Evolutionary conservation across 306 rosid species (phyloP).

Genomic region (Pterocarpus macrocarpus): DNA sequence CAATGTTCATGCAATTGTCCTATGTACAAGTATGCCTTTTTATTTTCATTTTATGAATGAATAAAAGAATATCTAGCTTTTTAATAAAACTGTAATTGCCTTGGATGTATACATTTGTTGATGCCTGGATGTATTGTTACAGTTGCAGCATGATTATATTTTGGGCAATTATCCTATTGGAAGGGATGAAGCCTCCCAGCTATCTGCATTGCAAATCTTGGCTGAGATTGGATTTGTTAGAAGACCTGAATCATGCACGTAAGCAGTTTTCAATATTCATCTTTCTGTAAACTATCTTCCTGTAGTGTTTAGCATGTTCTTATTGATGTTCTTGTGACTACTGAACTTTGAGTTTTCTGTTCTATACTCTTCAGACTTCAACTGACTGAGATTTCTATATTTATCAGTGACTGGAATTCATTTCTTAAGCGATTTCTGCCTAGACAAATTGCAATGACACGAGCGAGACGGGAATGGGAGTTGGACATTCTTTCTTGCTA

Average conservation of each 20-base stretch:
- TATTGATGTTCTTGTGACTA: slow-evolving; percentile 20
- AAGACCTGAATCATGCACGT: slow-evolving; percentile 89
- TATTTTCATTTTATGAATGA: slow-evolving; percentile 22
- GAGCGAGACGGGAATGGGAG: slow-evolving; percentile 94
- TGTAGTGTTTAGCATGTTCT: slow-evolving; percentile 22
- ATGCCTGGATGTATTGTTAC: slow-evolving; percentile 52
- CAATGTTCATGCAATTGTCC: slow-evolving; percentile 93
- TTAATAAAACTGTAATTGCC: slow-evolving; percentile 27
- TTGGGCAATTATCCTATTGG: slow-evolving; percentile 96
- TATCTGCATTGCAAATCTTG: slow-evolving; percentile 90
- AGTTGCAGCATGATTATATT: slow-evolving; percentile 96
- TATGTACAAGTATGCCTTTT: slow-evolving; percentile 79
- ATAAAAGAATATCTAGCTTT: slow-evolving; percentile 13
- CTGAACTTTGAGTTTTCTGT: slow-evolving; percentile 3
- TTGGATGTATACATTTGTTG: slow-evolving; percentile 13
- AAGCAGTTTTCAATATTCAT: slow-evolving; percentile 53
- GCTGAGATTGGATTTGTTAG: slow-evolving; percentile 84
- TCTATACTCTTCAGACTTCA: slow-evolving; percentile 11
- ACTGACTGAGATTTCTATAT: slow-evolving; percentile 37
- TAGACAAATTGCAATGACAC: slow-evolving; percentile 91
- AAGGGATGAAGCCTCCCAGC: slow-evolving; percentile 90
- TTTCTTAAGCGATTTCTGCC: slow-evolving; percentile 88
- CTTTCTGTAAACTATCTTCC: slow-evolving; percentile 33
- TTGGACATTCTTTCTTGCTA: slow-evolving; percentile 89
- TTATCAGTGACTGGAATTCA: slow-evolving; percentile 87